These are phyloP conservation scores for Vicia faba DNA, from an alignment of 306 rosid genomes.

Conservation along the genomic window DNA sequence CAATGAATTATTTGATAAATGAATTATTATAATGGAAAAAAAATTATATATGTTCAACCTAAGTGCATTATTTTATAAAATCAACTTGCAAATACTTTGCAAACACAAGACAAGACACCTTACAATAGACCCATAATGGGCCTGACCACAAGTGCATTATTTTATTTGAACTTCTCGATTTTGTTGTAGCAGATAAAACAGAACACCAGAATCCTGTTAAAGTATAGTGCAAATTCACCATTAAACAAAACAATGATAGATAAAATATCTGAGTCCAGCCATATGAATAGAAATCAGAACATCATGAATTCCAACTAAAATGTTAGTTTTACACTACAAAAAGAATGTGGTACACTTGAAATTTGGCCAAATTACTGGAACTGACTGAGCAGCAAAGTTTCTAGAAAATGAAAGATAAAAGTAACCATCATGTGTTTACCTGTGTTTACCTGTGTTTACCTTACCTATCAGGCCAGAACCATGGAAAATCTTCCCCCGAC, in stretches of 20 bases:
- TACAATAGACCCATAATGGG: too few species aligned
- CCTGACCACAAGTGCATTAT: constrained; percentile 6
- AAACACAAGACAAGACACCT: too few species aligned
- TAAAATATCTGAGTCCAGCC: neutral
- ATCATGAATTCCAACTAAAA: constrained; percentile 26
- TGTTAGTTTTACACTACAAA: constrained; percentile 5
- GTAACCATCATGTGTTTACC: constrained; percentile 16
- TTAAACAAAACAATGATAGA: neutral
- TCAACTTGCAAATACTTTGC: too few species aligned
- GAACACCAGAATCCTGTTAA: constrained; percentile 1
- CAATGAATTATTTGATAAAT: neutral
- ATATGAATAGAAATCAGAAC: neutral
- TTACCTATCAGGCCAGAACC: constrained; percentile 25
- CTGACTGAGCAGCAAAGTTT: constrained; percentile 8
- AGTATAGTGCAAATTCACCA: constrained; percentile 2
- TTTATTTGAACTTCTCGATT: neutral
- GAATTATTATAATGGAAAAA: constrained; percentile 2
- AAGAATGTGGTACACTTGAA: constrained; percentile 5
- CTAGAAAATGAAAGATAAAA: constrained; percentile 1
- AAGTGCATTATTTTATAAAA: neutral
- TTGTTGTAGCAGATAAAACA: neutral
- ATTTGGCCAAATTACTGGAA: constrained; percentile 17
- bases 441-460: constrained; percentile 24
- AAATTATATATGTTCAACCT: neutral
- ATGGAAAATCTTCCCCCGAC: constrained; percentile 2